A percentile compares a stretch with the other conserved stretches of the same genome.
Conservation (phyloP, 257 asterid genomes). For the Fraxinus americana region DNA sequence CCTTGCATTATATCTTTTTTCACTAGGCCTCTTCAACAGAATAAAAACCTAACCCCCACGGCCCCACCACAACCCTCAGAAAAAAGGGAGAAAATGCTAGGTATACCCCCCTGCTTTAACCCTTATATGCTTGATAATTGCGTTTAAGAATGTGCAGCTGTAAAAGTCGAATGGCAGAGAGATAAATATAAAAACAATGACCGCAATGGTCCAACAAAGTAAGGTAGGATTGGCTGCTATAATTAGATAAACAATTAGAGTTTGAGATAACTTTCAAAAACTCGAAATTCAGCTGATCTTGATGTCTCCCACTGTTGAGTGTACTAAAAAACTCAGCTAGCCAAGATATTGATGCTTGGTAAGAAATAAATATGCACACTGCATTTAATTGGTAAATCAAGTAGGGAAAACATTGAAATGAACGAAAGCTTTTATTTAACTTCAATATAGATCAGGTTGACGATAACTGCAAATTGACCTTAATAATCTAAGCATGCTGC, state of each 20-base stretch:
- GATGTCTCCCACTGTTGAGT: neutral
- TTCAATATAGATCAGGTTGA: constrained; percentile 32
- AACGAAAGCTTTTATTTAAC: neutral
- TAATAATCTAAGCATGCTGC: neutral
- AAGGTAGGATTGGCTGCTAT: neutral
- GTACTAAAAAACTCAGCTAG: neutral
- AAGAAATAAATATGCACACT: neutral
- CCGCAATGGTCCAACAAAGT: neutral
- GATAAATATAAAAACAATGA: neutral
- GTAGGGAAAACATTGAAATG: neutral
- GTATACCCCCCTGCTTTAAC: neutral
- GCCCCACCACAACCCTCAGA: neutral
- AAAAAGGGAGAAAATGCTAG: neutral
- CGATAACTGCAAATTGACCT: constrained; percentile 57
- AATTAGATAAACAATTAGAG: no score
- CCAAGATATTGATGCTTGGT: no score
- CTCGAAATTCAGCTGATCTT: neutral
- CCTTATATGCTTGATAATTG: neutral
- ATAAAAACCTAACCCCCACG: neutral
- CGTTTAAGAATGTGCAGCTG: neutral
- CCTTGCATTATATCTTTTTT: neutral
- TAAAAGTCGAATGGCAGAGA: neutral
- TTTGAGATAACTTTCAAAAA: neutral
- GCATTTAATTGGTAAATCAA: neutral
- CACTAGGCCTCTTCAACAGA: neutral